Evolutionary conservation across 768 basidiomycete genomes (phyloP).

Genomic region (Phlebiopsis gigantea): DNA sequence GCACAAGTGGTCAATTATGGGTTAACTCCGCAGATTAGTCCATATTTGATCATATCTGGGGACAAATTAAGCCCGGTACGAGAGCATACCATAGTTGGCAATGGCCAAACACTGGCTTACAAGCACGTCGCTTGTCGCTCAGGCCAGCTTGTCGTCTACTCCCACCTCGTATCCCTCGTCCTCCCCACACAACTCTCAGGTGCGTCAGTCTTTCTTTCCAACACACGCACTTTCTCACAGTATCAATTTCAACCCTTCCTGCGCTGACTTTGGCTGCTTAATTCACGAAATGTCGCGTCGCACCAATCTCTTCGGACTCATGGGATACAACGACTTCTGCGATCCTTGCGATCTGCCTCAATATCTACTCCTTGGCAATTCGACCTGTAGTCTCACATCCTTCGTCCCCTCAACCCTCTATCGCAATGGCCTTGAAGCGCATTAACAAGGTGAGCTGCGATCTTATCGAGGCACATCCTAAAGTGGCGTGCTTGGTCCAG

Average conservation of each 20-base stretch:
- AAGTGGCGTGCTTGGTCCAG: background rate
- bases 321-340: background rate
- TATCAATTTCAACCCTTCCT: background rate
- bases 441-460: slow-evolving; percentile 85
- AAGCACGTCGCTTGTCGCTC: background rate
- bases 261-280: background rate
- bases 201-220: background rate
- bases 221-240: background rate
- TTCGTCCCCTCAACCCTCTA: background rate
- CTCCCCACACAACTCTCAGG: background rate
- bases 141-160: background rate
- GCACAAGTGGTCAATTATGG: too few relatives aligned
- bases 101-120: background rate
- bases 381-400: background rate
- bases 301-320: background rate
- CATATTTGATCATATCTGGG: too few relatives aligned
- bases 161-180: background rate
- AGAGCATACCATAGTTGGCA: too few relatives aligned
- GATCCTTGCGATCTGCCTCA: slow-evolving; percentile 2
- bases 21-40: too few relatives aligned
- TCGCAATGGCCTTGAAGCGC: slow-evolving; percentile 91
- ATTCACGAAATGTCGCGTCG: background rate
- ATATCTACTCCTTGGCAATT: background rate
- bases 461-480: slow-evolving; percentile 4
- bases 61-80: too few relatives aligned